Evolutionary conservation across 495 filamentous ascomycete genomes (phyloP).

Genomic region (Beverwykella pulmonaria): DNA sequence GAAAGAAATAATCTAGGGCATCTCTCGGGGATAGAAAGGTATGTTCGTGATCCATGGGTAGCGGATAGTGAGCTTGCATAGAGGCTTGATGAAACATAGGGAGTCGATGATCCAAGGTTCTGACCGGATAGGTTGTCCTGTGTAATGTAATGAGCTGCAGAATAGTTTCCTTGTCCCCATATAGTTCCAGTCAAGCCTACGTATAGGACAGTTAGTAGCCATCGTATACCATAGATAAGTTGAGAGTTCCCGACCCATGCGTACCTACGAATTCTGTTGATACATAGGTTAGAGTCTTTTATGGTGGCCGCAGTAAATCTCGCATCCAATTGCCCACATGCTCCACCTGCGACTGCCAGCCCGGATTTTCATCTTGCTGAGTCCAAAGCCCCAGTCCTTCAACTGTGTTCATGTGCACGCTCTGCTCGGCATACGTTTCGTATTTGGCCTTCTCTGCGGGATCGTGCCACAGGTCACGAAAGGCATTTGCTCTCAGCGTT

Average conservation of each 20-base stretch:
- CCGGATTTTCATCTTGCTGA: background rate
- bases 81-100: background rate
- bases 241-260: too few relatives aligned
- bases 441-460: conserved; percentile 21
- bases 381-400: conserved; percentile 29
- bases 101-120: too few relatives aligned
- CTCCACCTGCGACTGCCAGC: conserved; percentile 15
- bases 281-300: background rate
- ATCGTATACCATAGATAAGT: too few relatives aligned
- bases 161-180: too few relatives aligned
- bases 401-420: conserved; percentile 6
- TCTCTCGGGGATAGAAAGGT: background rate
- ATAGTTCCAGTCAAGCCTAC: too few relatives aligned
- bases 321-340: conserved; percentile 27
- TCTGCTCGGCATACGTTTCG: conserved; percentile 17
- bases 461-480: conserved; percentile 8
- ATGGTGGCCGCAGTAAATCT: background rate
- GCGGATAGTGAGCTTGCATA: background rate
- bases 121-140: too few relatives aligned
- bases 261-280: too few relatives aligned
- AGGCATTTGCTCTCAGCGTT: background rate
- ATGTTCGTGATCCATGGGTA: background rate
- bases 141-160: too few relatives aligned
- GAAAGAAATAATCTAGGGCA: background rate
- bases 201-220: too few relatives aligned